A percentile compares a stretch with the other conserved stretches of the same genome.
phyloP scores from a whole-genome alignment of 176 grass and related monocot genomes.

The Bothriochloa decipiens region DNA sequence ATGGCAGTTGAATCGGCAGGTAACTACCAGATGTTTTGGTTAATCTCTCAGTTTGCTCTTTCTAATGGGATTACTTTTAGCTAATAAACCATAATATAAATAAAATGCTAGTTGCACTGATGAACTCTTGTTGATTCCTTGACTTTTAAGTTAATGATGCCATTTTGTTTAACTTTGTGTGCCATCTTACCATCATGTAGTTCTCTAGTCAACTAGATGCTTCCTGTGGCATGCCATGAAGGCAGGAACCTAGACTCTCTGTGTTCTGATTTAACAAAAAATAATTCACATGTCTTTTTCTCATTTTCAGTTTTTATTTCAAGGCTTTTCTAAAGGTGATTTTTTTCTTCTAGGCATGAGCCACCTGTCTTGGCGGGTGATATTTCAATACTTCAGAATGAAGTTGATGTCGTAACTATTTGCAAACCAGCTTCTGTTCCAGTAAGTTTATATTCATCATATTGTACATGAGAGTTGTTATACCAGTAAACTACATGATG shows the following conservation, averaged over 20 bases:
- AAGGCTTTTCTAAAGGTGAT: conserved; percentile 29
- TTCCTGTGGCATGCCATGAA: conserved; percentile 13
- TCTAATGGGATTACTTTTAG: neutral
- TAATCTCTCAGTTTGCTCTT: neutral
- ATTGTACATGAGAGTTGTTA: conserved; percentile 1
- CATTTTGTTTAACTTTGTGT: neutral
- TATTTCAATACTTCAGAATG: conserved; percentile 82
- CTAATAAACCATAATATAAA: neutral
- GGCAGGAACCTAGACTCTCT: conserved; percentile 1
- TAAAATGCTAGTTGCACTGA: neutral
- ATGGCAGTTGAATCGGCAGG: neutral
- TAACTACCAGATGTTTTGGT: conserved; percentile 5
- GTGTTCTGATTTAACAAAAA: conserved; percentile 15
- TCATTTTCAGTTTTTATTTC: conserved; percentile 17
- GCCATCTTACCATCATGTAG: neutral
- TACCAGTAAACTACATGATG: conserved; percentile 12
- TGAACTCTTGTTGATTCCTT: neutral
- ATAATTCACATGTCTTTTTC: conserved; percentile 12
- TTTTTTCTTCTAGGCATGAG: conserved; percentile 73
- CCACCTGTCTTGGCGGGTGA: conserved; percentile 79
- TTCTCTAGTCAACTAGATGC: neutral
- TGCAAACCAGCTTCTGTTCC: conserved; percentile 94
- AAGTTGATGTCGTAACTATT: conserved; percentile 84
- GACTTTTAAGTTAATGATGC: neutral
- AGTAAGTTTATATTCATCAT: conserved; percentile 52